A percentile compares a stretch with the other conserved stretches of the same genome.
phyloP scores from a whole-genome alignment of 106 monocot genomes.

The Apostasia ramifera region DNA sequence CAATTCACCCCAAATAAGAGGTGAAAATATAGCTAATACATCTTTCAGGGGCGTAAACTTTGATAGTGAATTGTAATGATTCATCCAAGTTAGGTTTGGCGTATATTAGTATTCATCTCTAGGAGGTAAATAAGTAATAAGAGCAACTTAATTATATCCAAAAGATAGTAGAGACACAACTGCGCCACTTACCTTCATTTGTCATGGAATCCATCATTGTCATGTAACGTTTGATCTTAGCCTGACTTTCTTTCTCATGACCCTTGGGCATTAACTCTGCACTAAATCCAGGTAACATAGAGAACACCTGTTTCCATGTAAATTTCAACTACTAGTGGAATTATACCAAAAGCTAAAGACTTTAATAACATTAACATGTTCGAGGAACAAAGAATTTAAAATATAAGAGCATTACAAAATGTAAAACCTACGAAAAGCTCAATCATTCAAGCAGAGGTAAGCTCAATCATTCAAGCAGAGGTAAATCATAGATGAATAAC shows the following conservation, averaged over 20 bases:
- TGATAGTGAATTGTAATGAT: too few relatives aligned
- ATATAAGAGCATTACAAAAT: background rate
- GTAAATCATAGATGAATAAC: too few relatives aligned
- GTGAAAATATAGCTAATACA: too few relatives aligned
- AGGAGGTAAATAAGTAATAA: background rate
- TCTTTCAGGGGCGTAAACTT: too few relatives aligned
- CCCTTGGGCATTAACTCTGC: conserved; percentile 92
- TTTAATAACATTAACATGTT: background rate
- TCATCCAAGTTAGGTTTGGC: too few relatives aligned
- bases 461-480: too few relatives aligned
- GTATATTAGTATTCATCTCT: background rate
- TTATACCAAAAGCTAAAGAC: background rate
- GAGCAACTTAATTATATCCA: background rate
- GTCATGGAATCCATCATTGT: conserved; percentile 99
- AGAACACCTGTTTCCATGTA: conserved; percentile 52
- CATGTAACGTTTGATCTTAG: conserved; percentile 96
- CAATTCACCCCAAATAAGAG: too few relatives aligned
- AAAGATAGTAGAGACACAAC: background rate
- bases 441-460: too few relatives aligned
- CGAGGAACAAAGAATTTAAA: background rate
- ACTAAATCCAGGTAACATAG: conserved; percentile 97
- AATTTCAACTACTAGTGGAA: background rate
- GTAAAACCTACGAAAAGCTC: background rate
- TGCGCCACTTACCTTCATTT: conserved; percentile 55
- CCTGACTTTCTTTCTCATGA: conserved; percentile 95